phyloP scores from a whole-genome alignment of 768 basidiomycete genomes.

The Lentinula aciculospora region DNA sequence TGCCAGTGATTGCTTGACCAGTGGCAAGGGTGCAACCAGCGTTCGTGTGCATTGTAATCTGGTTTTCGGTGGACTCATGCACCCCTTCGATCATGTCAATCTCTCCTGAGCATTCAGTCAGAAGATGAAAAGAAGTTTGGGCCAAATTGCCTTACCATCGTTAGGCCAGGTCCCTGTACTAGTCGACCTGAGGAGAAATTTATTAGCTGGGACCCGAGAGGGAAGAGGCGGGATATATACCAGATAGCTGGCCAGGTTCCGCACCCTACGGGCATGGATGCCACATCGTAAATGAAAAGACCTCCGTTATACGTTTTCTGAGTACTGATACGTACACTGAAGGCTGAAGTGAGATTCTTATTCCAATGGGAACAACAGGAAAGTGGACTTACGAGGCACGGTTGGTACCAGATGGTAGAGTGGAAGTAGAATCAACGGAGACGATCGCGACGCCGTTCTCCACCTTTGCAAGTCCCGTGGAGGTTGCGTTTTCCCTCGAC shows the following conservation, averaged over 20 bases:
- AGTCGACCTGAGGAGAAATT: constrained; percentile 8
- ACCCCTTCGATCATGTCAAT: constrained; percentile 55
- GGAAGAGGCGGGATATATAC: neutral
- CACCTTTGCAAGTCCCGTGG: neutral
- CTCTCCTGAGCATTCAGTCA: constrained; percentile 21
- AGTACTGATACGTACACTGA: constrained; percentile 44
- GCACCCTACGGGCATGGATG: constrained; percentile 45
- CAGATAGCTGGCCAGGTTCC: constrained; percentile 46
- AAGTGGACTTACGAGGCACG: constrained; percentile 1
- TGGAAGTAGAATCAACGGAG: neutral
- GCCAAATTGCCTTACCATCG: constrained; percentile 24
- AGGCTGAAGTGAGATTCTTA: neutral
- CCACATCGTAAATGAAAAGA: constrained; percentile 48
- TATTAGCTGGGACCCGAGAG: neutral
- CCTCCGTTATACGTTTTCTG: constrained; percentile 38
- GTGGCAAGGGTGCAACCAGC: constrained; percentile 25
- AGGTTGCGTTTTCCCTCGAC: neutral
- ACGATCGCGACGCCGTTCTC: neutral
- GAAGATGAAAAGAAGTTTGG: neutral
- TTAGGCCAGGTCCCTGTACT: constrained; percentile 23
- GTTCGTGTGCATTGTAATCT: constrained; percentile 41
- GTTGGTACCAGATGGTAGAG: neutral
- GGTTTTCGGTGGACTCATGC: constrained; percentile 37
- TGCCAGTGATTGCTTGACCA: constrained; percentile 15
- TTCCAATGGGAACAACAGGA: neutral